Evolutionary conservation across 2,329 filamentous ascomycete species (phyloP).

Genomic region (Pseudogymnoascus sp.): DNA sequence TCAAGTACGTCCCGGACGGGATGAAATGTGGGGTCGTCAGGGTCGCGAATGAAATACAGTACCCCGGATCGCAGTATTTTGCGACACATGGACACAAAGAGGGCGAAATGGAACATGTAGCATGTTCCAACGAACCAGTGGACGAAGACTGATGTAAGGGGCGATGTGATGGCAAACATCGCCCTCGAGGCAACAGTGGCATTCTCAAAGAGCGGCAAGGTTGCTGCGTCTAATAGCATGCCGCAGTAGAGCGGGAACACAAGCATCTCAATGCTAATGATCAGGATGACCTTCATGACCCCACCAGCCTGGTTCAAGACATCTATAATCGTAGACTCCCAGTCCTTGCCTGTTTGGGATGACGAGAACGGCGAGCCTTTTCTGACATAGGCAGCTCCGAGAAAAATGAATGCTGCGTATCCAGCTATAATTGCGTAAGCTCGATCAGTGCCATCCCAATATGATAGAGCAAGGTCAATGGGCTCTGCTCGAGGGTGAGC

Average conservation of each 20-base stretch:
- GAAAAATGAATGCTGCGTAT: constrained; percentile 67
- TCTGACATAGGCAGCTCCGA: constrained; percentile 73
- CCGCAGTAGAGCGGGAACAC: constrained; percentile 95
- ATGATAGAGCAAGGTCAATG: constrained; percentile 50
- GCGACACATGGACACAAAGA: constrained; percentile 98
- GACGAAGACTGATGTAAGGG: constrained; percentile 86
- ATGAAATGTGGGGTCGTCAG: constrained; percentile 96
- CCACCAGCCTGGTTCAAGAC: constrained; percentile 87
- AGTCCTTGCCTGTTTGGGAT: constrained; percentile 48
- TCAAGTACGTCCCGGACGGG: constrained; percentile 95
- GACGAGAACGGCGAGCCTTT: constrained; percentile 62
- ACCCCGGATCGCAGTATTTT: constrained; percentile 96
- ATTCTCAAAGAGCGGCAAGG: constrained; percentile 81
- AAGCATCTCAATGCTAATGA: constrained; percentile 99
- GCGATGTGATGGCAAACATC: constrained; percentile 69
- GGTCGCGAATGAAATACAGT: constrained; percentile 95
- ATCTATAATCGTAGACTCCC: constrained; percentile 75
- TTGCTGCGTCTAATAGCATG: constrained; percentile 76
- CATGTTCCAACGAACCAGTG: constrained; percentile 99
- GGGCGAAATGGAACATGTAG: constrained; percentile 99
- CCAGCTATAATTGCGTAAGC: constrained; percentile 70
- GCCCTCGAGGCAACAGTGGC: constrained; percentile 72
- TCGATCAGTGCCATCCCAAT: constrained; percentile 60
- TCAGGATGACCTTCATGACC: constrained; percentile 94
- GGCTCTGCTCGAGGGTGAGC: constrained; percentile 32